A percentile compares a stretch with the other conserved stretches of the same genome.
Evolutionary conservation across 2,329 filamentous ascomycete genomes (phyloP).

Genomic region (Paecilomyces dactylethromorphus): DNA sequence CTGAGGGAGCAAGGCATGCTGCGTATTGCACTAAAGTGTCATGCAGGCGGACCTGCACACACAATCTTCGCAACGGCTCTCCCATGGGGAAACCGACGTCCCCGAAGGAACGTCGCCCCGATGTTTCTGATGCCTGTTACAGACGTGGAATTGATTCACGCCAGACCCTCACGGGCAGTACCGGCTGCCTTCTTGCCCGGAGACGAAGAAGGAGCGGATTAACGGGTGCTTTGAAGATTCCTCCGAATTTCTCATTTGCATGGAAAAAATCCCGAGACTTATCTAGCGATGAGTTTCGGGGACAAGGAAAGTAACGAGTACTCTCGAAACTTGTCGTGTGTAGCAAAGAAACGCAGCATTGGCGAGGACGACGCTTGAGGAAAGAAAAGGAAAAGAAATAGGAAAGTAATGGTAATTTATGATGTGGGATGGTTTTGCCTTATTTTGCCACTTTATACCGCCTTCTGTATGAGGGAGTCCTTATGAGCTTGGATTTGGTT

Average conservation of each 20-base stretch:
- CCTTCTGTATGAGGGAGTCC: not conserved
- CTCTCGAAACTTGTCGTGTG: slow-evolving; percentile 54
- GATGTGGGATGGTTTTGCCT: slow-evolving; percentile 2
- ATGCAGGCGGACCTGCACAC: slow-evolving; percentile 43
- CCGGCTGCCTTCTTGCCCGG: slow-evolving; percentile 17
- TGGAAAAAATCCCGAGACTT: slow-evolving; percentile 8
- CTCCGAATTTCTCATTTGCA: slow-evolving; percentile 99
- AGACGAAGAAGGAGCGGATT: slow-evolving; percentile 31
- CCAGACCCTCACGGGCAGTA: slow-evolving; percentile 79
- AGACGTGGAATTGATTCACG: slow-evolving; percentile 63
- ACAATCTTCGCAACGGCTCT: slow-evolving; percentile 94
- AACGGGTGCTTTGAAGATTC: slow-evolving; percentile 65
- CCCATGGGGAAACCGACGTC: slow-evolving; percentile 61
- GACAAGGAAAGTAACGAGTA: slow-evolving; percentile 18
- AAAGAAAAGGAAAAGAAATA: slow-evolving; percentile 34
- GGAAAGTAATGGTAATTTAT: slow-evolving; percentile 1
- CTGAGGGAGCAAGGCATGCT: slow-evolving; percentile 53
- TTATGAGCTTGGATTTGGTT: not conserved
- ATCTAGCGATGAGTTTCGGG: slow-evolving; percentile 1
- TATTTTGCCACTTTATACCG: slow-evolving; percentile 4
- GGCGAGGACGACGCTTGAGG: slow-evolving; percentile 72
- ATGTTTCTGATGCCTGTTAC: slow-evolving; percentile 90
- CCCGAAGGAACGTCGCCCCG: slow-evolving; percentile 48
- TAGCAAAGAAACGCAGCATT: slow-evolving; percentile 96
- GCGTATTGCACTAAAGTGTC: slow-evolving; percentile 96